Percentiles rank a stretch among this genome's conserved stretches.
These are phyloP conservation scores for Coriaria nepalensis DNA, from an alignment of 306 rosid genomes.

Conservation along the genomic window DNA sequence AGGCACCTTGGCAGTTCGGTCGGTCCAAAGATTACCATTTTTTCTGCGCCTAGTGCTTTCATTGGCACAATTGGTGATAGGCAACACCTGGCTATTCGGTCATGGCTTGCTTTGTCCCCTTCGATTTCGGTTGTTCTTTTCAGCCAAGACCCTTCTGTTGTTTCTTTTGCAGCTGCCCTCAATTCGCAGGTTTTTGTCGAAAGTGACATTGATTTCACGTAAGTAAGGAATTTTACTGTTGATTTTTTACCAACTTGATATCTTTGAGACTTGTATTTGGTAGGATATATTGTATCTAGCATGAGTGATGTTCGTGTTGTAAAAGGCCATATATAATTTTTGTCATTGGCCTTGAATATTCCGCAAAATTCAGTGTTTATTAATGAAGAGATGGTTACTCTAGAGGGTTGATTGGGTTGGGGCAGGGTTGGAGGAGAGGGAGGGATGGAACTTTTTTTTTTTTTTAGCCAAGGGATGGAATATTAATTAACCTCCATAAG, in stretches of 20 bases:
- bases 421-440: too few relatives aligned
- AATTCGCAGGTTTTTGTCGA: slow-evolving; percentile 66
- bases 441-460: too few relatives aligned
- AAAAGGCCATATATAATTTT: too few relatives aligned
- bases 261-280: too few relatives aligned
- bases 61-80: slow-evolving; percentile 35
- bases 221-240: slow-evolving; percentile 17
- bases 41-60: slow-evolving; percentile 72
- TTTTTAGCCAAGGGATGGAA: too few relatives aligned
- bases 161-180: slow-evolving; percentile 32
- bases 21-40: slow-evolving; percentile 38
- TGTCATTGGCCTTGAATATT: too few relatives aligned
- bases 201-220: slow-evolving; percentile 68
- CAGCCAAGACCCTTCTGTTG: slow-evolving; percentile 59
- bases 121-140: slow-evolving; percentile 40
- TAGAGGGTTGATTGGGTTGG: too few relatives aligned
- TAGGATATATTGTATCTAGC: too few relatives aligned
- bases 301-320: too few relatives aligned
- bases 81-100: slow-evolving; percentile 55
- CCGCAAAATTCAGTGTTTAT: too few relatives aligned
- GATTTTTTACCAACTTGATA: not conserved
- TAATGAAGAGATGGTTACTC: too few relatives aligned
- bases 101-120: slow-evolving; percentile 78
- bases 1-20: slow-evolving; percentile 11
- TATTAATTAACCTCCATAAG: too few relatives aligned